These are phyloP conservation scores for Chaetomidium leptoderma DNA, from an alignment of 495 filamentous ascomycete species.

Conservation along the genomic window DNA sequence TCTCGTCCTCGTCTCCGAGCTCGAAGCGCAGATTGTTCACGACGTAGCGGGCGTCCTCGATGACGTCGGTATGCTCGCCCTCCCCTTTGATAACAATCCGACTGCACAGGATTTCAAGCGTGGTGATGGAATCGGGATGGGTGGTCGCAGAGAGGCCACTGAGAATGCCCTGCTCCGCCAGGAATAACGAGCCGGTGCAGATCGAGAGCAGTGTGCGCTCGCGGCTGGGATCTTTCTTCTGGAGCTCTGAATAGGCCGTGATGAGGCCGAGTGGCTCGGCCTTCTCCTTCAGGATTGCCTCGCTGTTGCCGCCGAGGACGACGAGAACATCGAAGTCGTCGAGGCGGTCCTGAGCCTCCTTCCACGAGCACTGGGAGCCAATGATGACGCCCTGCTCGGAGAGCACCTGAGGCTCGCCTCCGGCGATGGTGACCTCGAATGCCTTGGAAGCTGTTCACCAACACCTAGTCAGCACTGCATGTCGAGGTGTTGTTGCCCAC, in stretches of 20 bases:
- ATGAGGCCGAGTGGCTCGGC: constrained; percentile 60
- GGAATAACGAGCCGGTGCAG: constrained; percentile 69
- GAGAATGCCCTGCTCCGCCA: constrained; percentile 68
- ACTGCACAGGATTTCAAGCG: constrained; percentile 64
- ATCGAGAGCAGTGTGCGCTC: constrained; percentile 72
- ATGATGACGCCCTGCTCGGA: constrained; percentile 73
- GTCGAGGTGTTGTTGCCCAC: background rate
- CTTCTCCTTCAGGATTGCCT: constrained; percentile 52
- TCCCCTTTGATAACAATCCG: constrained; percentile 55
- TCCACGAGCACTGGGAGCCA: constrained; percentile 63
- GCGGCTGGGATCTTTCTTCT: constrained; percentile 60
- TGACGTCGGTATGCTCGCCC: constrained; percentile 63
- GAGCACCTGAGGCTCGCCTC: constrained; percentile 50
- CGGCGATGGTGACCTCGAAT: constrained; percentile 67
- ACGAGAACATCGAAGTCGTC: constrained; percentile 68
- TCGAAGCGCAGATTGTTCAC: constrained; percentile 78
- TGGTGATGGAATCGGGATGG: constrained; percentile 57
- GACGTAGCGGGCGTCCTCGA: constrained; percentile 70
- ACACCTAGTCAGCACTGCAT: constrained; percentile 18
- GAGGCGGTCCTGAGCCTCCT: constrained; percentile 60
- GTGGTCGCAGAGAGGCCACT: constrained; percentile 69
- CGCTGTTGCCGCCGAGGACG: constrained; percentile 58
- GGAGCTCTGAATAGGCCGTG: constrained; percentile 62
- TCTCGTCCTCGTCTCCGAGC: constrained; percentile 67
- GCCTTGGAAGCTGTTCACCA: constrained; percentile 47